Evolutionary conservation across 805 yeast genomes (phyloP).

Genomic region (Saturnispora halmiae): DNA sequence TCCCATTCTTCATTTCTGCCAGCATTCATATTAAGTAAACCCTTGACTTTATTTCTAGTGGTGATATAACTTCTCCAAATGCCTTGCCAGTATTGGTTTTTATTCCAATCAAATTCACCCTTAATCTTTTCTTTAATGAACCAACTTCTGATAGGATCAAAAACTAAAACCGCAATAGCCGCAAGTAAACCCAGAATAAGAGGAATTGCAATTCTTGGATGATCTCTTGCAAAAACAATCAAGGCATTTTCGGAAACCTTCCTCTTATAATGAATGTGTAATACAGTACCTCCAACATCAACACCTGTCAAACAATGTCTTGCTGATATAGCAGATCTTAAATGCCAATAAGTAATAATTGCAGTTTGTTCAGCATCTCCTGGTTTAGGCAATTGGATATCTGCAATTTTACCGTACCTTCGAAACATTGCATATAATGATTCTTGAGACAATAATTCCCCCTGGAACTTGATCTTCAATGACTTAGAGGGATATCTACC

Average conservation of each 20-base stretch:
- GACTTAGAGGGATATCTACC: constrained; percentile 61
- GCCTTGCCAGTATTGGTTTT: constrained; percentile 24
- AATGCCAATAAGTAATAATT: constrained; percentile 43
- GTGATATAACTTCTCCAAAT: constrained; percentile 26
- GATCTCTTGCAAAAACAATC: constrained; percentile 53
- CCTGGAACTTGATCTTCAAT: constrained; percentile 64
- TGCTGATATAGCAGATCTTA: constrained; percentile 72
- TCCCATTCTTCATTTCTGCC: constrained; percentile 14
- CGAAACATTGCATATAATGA: constrained; percentile 69
- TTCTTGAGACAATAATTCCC: constrained; percentile 70
- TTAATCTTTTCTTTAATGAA: constrained; percentile 68
- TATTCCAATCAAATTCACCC: constrained; percentile 40
- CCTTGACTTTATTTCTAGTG: constrained; percentile 23
- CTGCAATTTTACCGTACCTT: constrained; percentile 76
- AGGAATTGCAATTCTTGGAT: constrained; percentile 79
- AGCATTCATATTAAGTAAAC: constrained; percentile 17
- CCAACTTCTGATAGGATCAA: constrained; percentile 87
- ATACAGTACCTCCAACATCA: constrained; percentile 47
- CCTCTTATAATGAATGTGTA: constrained; percentile 70
- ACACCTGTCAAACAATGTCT: constrained; percentile 86
- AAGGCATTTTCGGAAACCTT: constrained; percentile 44
- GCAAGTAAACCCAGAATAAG: constrained; percentile 69
- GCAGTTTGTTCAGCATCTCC: constrained; percentile 43
- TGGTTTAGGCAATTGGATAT: constrained; percentile 52
- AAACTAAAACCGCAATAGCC: constrained; percentile 71